Conservation (phyloP, 257 asterid species). For the Mitragyna speciosa region DNA sequence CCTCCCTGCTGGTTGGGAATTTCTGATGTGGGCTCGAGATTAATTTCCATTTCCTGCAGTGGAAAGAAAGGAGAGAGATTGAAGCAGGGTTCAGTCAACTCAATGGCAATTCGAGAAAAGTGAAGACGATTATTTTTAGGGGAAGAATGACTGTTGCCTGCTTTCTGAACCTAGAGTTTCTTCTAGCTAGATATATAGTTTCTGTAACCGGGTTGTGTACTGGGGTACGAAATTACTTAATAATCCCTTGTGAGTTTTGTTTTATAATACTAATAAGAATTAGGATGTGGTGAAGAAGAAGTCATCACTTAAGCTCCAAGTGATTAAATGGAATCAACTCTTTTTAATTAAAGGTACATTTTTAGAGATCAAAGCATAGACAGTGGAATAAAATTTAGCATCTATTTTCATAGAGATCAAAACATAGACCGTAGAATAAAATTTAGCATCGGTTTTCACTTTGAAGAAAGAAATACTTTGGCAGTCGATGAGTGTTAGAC, state of each 20-base stretch:
- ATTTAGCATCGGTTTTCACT: no score
- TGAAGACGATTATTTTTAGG: not conserved
- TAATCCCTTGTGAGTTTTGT: no score
- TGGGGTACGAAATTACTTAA: not conserved
- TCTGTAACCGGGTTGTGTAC: not conserved
- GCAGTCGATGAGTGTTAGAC: not conserved
- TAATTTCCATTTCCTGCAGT: not conserved
- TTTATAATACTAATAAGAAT: not conserved
- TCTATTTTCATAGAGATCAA: not conserved
- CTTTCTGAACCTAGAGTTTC: not conserved
- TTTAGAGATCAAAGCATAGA: not conserved
- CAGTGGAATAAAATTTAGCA: not conserved
- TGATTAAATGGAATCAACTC: not conserved
- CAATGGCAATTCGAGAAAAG: not conserved
- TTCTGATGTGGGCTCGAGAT: constrained; percentile 4
- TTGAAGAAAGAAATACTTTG: no score
- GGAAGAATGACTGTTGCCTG: not conserved
- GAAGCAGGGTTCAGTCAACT: not conserved
- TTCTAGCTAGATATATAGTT: not conserved
- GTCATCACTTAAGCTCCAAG: not conserved
- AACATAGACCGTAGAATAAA: no score
- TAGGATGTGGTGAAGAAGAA: not conserved
- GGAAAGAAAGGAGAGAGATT: not conserved
- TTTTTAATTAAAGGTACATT: not conserved
- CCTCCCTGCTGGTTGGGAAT: not conserved